phyloP scores from a whole-genome alignment of 352 stramenopile species.

The Phytophthora crassamura region DNA sequence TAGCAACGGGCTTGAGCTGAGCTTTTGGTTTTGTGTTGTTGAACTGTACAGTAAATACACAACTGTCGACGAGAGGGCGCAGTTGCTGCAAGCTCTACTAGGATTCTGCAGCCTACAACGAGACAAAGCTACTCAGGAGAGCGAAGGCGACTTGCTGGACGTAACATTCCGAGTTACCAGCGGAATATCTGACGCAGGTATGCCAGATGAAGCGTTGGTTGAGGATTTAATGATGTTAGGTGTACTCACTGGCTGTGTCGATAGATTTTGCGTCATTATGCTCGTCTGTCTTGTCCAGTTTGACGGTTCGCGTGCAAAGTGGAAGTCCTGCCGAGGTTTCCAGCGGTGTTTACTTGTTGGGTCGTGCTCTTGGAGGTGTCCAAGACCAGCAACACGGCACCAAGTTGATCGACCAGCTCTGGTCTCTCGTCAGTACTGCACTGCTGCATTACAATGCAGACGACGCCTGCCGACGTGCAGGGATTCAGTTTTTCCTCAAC shows the following conservation, averaged over 20 bases:
- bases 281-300: conserved; percentile 48
- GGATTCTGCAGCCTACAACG: conserved; percentile 28
- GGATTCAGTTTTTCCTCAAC: conserved; percentile 62
- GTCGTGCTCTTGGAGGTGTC: conserved; percentile 61
- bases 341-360: conserved; percentile 50
- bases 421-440: conserved; percentile 48
- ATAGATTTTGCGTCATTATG: conserved; percentile 65
- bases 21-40: not conserved
- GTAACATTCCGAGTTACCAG: conserved; percentile 61
- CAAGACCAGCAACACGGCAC: conserved; percentile 38
- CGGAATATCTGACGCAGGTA: conserved; percentile 60
- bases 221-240: not conserved
- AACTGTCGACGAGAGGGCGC: conserved; percentile 51
- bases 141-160: conserved; percentile 64
- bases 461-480: conserved; percentile 37
- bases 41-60: conserved; percentile 66
- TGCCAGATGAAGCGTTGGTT: not conserved
- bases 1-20: not conserved
- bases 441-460: conserved; percentile 41
- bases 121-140: conserved; percentile 23
- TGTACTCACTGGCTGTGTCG: conserved; percentile 10
- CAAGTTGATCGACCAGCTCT: conserved; percentile 55
- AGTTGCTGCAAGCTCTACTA: conserved; percentile 47
- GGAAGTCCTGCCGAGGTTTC: conserved; percentile 33
- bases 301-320: conserved; percentile 44